phyloP scores from a whole-genome alignment of 352 stramenopile species.

The Pythium brassicae region DNA sequence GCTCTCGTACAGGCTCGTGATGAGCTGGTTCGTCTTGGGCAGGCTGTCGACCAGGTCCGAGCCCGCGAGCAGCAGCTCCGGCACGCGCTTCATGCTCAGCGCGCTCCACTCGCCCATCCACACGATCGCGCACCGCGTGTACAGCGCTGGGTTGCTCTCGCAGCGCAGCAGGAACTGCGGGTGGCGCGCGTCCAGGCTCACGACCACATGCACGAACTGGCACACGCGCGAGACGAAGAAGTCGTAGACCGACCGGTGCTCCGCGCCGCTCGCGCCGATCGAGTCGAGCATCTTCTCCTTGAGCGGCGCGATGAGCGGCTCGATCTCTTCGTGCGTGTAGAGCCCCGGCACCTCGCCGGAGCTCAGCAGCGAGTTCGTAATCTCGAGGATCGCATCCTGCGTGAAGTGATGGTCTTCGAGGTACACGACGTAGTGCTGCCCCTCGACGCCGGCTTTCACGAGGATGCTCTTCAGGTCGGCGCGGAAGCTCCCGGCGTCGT shows the following conservation, averaged over 20 bases:
- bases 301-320: constrained; percentile 84
- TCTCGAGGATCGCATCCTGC: constrained; percentile 87
- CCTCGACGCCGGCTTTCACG: constrained; percentile 81
- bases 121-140: constrained; percentile 87
- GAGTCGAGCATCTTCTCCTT: constrained; percentile 89
- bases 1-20: constrained; percentile 59
- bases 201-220: constrained; percentile 87
- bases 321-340: constrained; percentile 93
- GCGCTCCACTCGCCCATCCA: constrained; percentile 93
- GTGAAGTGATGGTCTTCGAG: constrained; percentile 93
- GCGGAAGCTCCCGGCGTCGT: constrained; percentile 71
- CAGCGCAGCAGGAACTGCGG: constrained; percentile 83
- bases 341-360: constrained; percentile 91
- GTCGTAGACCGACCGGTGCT: constrained; percentile 88
- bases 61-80: constrained; percentile 58
- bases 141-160: constrained; percentile 92
- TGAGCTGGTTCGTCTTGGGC: constrained; percentile 44
- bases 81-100: constrained; percentile 70
- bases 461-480: constrained; percentile 89
- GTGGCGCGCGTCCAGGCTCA: constrained; percentile 70
- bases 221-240: constrained; percentile 91
- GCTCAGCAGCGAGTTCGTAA: constrained; percentile 90
- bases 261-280: constrained; percentile 36
- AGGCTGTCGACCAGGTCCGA: constrained; percentile 60
- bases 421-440: constrained; percentile 85